Evolutionary conservation across 768 basidiomycete species (phyloP), one percentile per base, ranked within the genome.

Genomic region (Clavaria fumosa): DNA sequence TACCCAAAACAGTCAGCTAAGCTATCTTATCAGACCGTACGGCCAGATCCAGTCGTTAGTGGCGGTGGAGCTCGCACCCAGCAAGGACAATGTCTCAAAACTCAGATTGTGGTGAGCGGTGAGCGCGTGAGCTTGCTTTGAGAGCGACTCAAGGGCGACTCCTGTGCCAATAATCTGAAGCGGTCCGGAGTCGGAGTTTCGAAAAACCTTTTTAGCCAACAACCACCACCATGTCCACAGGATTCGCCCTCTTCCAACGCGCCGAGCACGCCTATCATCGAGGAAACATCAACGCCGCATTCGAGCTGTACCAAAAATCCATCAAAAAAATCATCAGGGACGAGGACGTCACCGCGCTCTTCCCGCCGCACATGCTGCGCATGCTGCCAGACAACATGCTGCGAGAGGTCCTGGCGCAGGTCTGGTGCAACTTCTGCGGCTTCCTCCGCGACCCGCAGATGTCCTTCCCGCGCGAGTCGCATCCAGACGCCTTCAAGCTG

Each of bases 401-500:
- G 1, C 41, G 39, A 4, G 55, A 56, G 34, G 30, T 49, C n/a
- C 43, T 59, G 3, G 53, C 45, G 5, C 21, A 43, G 9, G 40
- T 50, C 19, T 59, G 55, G 52, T 42, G 45, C 12, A 55, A 56
- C 35, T 49, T 58, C 31, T n/a, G 47, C 2, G 55, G 50, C 4
- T 54, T 51, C 35, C 52, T 57, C 35, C 43, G 52, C 12, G 50
- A 51, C 34, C 42, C 50, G 1, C 3, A 30, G 2, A 47, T 50
- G 45, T 36, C 42, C 14, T 52, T 45, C 30, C 46, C 40, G 1
- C 38, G 43, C 47, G 51, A 45, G 7, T 41, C 46, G 4, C 38
- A 45, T n/a, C 54, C 57, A 7, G 53, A 54, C 7, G 55, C 52
- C 7, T 59, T 46, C 40, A 51, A 52, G 31, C 52, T 58, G 23